Conservation (phyloP, 2,329 filamentous ascomycete species). For the Chaetothyriales sp. region DNA sequence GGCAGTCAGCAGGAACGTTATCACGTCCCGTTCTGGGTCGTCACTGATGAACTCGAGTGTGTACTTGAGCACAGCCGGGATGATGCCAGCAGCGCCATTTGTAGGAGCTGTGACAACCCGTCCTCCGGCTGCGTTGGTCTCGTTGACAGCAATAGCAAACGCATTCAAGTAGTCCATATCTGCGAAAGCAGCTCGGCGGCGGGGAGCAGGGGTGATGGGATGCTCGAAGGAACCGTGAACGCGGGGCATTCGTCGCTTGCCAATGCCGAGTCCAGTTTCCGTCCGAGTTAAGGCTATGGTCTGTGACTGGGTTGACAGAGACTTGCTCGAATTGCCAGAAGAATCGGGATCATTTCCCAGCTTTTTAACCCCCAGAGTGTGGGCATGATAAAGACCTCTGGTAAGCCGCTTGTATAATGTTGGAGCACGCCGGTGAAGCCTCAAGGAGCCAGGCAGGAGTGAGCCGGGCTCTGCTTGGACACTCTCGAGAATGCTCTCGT, state of each 20-base stretch:
- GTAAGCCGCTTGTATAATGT: slow-evolving; percentile 11
- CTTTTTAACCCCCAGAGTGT: background rate
- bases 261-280: background rate
- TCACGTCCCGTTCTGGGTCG: slow-evolving; percentile 12
- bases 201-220: slow-evolving; percentile 7
- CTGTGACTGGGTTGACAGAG: background rate
- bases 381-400: slow-evolving; percentile 11
- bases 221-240: slow-evolving; percentile 9
- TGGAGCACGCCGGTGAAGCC: slow-evolving; percentile 10
- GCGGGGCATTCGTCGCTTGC: slow-evolving; percentile 3
- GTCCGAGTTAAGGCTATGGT: background rate
- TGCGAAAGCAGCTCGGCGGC: slow-evolving; percentile 7
- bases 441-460: slow-evolving; percentile 10
- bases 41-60: slow-evolving; percentile 12
- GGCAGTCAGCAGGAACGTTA: slow-evolving; percentile 11
- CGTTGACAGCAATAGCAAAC: slow-evolving; percentile 13
- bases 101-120: slow-evolving; percentile 9
- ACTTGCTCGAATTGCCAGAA: background rate
- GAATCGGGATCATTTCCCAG: background rate
- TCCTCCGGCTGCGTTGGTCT: slow-evolving; percentile 10
- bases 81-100: slow-evolving; percentile 13
- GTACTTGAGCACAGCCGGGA: slow-evolving; percentile 14
- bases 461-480: slow-evolving; percentile 10
- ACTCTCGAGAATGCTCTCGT: slow-evolving; percentile 12
- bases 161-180: slow-evolving; percentile 14